Evolutionary conservation across 2,329 filamentous ascomycete species (phyloP).

Genomic region (Cordyceps javanica): DNA sequence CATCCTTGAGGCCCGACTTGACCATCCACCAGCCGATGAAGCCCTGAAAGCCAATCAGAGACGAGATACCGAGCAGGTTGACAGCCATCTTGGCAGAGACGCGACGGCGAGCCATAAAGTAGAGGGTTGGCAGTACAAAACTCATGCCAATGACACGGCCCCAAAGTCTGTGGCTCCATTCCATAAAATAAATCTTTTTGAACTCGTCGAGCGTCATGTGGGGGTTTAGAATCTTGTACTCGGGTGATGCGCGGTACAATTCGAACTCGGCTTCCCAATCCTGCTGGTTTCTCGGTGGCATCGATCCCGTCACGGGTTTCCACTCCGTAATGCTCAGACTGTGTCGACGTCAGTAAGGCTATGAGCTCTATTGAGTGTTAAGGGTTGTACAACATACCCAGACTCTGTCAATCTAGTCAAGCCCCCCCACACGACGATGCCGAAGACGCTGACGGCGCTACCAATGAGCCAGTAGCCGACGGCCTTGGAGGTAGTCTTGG

Average conservation of each 20-base stretch:
- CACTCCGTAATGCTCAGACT: slow-evolving; percentile 98
- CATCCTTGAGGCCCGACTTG: slow-evolving; percentile 89
- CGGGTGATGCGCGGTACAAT: slow-evolving; percentile 87
- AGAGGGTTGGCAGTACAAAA: slow-evolving; percentile 80
- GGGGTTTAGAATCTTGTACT: slow-evolving; percentile 87
- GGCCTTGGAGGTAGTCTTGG: slow-evolving; percentile 62
- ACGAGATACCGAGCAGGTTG: slow-evolving; percentile 75
- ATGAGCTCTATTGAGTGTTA: background rate
- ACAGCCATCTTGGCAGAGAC: slow-evolving; percentile 73
- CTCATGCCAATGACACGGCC: slow-evolving; percentile 84
- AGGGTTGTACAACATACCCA: slow-evolving; percentile 52
- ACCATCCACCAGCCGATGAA: slow-evolving; percentile 99
- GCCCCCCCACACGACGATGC: slow-evolving; percentile 92
- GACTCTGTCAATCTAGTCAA: slow-evolving; percentile 93
- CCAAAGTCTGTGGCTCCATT: slow-evolving; percentile 95
- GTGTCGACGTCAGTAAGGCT: background rate
- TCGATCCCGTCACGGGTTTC: slow-evolving; percentile 88
- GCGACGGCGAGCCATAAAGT: slow-evolving; percentile 75
- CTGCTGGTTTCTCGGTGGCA: slow-evolving; percentile 69
- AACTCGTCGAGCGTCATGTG: slow-evolving; percentile 91
- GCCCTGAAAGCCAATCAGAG: slow-evolving; percentile 89
- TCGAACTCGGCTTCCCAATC: slow-evolving; percentile 92
- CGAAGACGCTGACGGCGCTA: slow-evolving; percentile 89
- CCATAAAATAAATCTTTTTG: slow-evolving; percentile 99
- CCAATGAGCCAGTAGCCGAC: slow-evolving; percentile 91